These are phyloP conservation scores for Phytophthora pseudosyringae DNA, from an alignment of 352 stramenopile genomes.

Conservation along the genomic window DNA sequence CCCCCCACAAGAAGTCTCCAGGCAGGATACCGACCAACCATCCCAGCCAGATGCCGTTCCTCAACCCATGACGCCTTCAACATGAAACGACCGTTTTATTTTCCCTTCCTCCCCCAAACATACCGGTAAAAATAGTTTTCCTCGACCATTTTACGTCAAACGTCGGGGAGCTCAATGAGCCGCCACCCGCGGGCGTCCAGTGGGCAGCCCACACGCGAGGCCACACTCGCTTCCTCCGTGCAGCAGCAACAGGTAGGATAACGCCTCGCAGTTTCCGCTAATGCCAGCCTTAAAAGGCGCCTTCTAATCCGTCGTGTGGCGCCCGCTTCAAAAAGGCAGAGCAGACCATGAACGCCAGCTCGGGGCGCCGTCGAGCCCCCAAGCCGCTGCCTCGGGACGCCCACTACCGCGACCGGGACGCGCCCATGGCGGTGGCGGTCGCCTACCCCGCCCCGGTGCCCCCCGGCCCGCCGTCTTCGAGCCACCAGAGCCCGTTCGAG, in stretches of 20 bases:
- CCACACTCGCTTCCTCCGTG: slow-evolving; percentile 16
- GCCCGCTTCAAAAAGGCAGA: slow-evolving; percentile 1
- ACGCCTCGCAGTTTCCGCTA: not conserved
- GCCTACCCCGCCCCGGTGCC: slow-evolving; percentile 22
- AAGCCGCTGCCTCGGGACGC: slow-evolving; percentile 20
- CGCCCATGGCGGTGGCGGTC: slow-evolving; percentile 32
- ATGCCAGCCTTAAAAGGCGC: slow-evolving; percentile 1
- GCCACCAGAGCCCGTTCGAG: slow-evolving; percentile 66
- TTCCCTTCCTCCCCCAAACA: not conserved
- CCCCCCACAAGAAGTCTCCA: slow-evolving; percentile 8
- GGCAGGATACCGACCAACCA: not conserved
- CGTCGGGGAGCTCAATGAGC: slow-evolving; percentile 20
- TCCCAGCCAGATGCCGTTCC: not conserved
- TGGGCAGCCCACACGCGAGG: slow-evolving; percentile 16
- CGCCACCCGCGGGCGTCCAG: slow-evolving; percentile 8
- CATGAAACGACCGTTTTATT: slow-evolving; percentile 11
- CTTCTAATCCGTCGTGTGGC: slow-evolving; percentile 1
- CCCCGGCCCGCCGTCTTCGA: not conserved
- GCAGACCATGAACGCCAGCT: slow-evolving; percentile 19
- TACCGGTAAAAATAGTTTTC: not conserved
- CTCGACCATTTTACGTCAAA: not conserved
- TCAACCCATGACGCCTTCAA: slow-evolving; percentile 13
- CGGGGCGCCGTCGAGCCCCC: slow-evolving; percentile 19
- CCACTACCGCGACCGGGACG: slow-evolving; percentile 11
- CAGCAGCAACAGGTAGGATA: slow-evolving; percentile 21